Evolutionary conservation across 2,329 filamentous ascomycete species (phyloP), one percentile per base, ranked within the genome.

Genomic region (Clonostachys rosea): DNA sequence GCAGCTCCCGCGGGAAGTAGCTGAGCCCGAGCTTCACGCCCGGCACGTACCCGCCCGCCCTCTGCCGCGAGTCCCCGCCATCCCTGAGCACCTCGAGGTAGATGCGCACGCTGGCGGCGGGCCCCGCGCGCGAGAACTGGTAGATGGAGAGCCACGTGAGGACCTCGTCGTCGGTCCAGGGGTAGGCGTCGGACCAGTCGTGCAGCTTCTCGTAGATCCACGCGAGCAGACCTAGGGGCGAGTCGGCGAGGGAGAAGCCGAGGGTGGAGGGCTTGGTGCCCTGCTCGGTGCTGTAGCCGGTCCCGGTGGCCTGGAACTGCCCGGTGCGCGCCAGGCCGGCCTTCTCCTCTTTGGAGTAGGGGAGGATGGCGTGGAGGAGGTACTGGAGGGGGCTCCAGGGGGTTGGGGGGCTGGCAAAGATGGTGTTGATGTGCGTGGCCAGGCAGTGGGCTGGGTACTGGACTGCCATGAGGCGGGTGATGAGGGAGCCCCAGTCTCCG

Each of bases 171-270:
- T 87, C 81, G 0, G 79, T 83, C 86, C 85, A 90, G 0, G 78
- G 69, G 59, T 89, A 89, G 2, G 53, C 55, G 58, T 90, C 86
- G 0, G 82, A 81, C 87, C 87, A 91, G 56, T 86, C 83, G 56
- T 86, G 79, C 36, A 92, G 67, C 61, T 92, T 92, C 65, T 92
- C 89, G 54, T 87, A 87, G 34, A 92, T 83, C 89, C 89, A 94
- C 0, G 86, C 80, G 2, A 92, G 70, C 5, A 90, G 67, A 0
- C 78, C 86, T 0, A 88, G 78, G 0, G 88, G 89, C 7, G 78
- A 84, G 59, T 91, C 87, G 1, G 79, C 73, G 5, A 91, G 70
- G 0, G 73, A 81, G 56, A 88, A 89, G 0, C 83, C 84, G 0
- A 91, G 59, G 0, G 88, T 92, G 45, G 89, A 82, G 0, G 89